Percentiles rank a stretch among this genome's conserved stretches.
These are phyloP conservation scores for Lachancea mirantina DNA, from an alignment of 805 yeast genomes.

Conservation along the genomic window DNA sequence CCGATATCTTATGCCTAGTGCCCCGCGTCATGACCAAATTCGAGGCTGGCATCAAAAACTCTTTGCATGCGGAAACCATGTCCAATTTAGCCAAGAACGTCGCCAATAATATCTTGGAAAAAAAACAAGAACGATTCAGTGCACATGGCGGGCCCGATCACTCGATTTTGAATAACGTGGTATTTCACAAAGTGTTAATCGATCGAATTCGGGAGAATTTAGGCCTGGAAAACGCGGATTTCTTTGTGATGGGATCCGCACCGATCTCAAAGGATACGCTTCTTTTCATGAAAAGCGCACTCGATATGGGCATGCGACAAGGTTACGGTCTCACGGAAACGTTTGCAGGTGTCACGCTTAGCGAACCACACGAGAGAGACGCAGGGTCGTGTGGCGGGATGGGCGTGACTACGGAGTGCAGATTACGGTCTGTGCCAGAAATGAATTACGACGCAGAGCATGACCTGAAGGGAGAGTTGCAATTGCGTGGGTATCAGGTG, in stretches of 20 bases:
- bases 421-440: constrained; percentile 57
- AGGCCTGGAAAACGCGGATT: constrained; percentile 41
- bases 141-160: constrained; percentile 34
- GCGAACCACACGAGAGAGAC: constrained; percentile 40
- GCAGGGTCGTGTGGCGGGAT: constrained; percentile 58
- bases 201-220: constrained; percentile 39
- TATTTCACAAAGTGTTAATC: constrained; percentile 31
- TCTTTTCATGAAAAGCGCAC: constrained; percentile 52
- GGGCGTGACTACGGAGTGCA: constrained; percentile 47
- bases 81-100: constrained; percentile 11
- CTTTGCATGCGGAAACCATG: constrained; percentile 18
- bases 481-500: constrained; percentile 58
- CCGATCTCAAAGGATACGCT: constrained; percentile 61
- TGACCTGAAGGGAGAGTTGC: constrained; percentile 51
- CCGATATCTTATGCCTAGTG: constrained; percentile 48
- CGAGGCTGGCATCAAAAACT: constrained; percentile 51
- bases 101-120: constrained; percentile 21
- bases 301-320: constrained; percentile 49
- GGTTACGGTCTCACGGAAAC: constrained; percentile 77
- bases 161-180: constrained; percentile 32
- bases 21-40: constrained; percentile 59
- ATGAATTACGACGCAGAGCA: constrained; percentile 44
- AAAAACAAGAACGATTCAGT: constrained; percentile 18
- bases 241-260: constrained; percentile 54
- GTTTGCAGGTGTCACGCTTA: constrained; percentile 50